Evolutionary conservation across 129 eudicot species (phyloP).

Genomic region (Apium graveolens): DNA sequence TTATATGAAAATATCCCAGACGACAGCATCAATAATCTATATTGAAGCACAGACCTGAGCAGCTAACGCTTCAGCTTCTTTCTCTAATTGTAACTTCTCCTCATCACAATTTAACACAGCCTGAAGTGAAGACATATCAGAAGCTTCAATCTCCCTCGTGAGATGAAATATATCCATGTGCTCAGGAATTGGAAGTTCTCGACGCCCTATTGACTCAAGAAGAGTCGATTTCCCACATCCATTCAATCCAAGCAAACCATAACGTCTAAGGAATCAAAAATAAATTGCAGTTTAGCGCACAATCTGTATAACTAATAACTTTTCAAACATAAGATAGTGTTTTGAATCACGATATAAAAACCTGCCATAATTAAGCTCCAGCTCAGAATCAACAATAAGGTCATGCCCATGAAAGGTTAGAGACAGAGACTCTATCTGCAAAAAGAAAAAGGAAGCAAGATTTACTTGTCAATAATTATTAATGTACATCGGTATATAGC

Average conservation of each 20-base stretch:
- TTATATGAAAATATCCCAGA: background rate
- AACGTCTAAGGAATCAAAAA: constrained; percentile 41
- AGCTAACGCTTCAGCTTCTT: constrained; percentile 69
- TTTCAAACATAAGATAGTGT: background rate
- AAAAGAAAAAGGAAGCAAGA: background rate
- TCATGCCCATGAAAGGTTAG: constrained; percentile 89
- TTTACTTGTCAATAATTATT: background rate
- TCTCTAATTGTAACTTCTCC: constrained; percentile 71
- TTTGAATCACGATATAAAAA: constrained; percentile 16
- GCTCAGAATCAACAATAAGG: constrained; percentile 62
- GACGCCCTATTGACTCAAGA: constrained; percentile 67
- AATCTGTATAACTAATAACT: background rate
- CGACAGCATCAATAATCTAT: background rate
- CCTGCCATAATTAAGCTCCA: constrained; percentile 90
- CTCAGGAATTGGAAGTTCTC: constrained; percentile 89
- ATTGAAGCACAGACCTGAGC: constrained; percentile 35
- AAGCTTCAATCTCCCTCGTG: constrained; percentile 88
- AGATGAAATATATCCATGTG: constrained; percentile 97
- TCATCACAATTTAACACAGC: constrained; percentile 96
- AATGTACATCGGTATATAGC: background rate
- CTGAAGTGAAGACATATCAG: constrained; percentile 94
- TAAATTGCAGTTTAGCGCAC: background rate
- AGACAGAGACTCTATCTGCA: constrained; percentile 90
- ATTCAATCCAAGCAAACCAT: constrained; percentile 86
- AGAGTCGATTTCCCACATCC: constrained; percentile 97